These are phyloP conservation scores for Geotrichum siamense DNA, from an alignment of 1,139 yeast genomes.

Conservation along the genomic window DNA sequence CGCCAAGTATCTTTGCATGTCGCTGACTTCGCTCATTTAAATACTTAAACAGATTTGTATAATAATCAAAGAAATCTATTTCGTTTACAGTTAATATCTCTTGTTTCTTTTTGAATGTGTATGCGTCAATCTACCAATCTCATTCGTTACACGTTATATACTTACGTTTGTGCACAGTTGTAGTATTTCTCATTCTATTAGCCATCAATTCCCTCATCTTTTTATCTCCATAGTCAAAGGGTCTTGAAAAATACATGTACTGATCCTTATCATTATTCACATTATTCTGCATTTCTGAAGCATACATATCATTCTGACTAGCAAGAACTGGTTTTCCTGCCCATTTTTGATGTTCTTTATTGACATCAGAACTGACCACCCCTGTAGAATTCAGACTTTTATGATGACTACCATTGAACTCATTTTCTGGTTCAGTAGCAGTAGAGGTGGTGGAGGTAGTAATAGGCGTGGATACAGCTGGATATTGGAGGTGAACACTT, in stretches of 20 bases:
- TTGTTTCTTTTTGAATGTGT: neutral
- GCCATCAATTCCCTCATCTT: neutral
- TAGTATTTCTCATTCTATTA: constrained; percentile 6
- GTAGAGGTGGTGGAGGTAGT: too few relatives aligned
- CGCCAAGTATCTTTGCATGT: neutral
- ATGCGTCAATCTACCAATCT: neutral
- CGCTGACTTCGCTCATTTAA: constrained; percentile 8
- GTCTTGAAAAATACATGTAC: constrained; percentile 14
- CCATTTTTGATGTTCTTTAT: constrained; percentile 6
- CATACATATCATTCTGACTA: constrained; percentile 7
- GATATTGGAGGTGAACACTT: too few relatives aligned
- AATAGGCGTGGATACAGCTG: too few relatives aligned
- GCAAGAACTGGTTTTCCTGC: constrained; percentile 10
- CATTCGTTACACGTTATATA: neutral
- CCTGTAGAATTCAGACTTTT: too few relatives aligned
- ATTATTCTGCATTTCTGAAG: neutral
- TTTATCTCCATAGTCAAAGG: constrained; percentile 7
- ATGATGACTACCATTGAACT: too few relatives aligned
- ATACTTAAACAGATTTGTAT: constrained; percentile 11
- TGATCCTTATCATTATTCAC: constrained; percentile 3
- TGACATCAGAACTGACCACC: too few relatives aligned
- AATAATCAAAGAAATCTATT: constrained; percentile 14
- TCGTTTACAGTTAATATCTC: neutral
- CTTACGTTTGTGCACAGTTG: constrained; percentile 12
- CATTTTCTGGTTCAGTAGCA: too few relatives aligned